phyloP scores from a whole-genome alignment of 371 early-diverging fungal species.

The Zopfochytrium polystomum region DNA sequence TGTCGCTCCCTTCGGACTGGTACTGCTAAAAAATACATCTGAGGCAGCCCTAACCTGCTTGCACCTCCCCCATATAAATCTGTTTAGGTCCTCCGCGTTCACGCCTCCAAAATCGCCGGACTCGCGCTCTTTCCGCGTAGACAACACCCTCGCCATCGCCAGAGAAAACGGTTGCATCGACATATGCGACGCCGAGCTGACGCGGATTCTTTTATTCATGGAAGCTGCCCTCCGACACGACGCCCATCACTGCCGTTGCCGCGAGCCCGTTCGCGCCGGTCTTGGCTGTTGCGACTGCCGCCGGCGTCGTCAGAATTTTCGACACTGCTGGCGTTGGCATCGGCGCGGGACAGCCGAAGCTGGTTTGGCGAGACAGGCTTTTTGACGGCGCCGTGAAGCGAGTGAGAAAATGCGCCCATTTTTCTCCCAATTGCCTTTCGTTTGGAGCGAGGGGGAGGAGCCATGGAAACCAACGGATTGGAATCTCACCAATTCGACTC shows the following conservation, averaged over 20 bases:
- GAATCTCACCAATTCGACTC: neutral
- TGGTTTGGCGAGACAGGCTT: constrained; percentile 28
- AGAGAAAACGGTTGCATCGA: constrained; percentile 15
- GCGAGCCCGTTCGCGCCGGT: constrained; percentile 28
- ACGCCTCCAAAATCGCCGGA: constrained; percentile 2
- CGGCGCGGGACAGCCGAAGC: constrained; percentile 14
- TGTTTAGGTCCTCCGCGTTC: neutral
- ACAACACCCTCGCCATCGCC: constrained; percentile 27
- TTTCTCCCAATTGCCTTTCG: neutral
- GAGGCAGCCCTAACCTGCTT: too few species aligned
- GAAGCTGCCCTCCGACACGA: too few species aligned
- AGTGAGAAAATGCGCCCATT: too few species aligned
- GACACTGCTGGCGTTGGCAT: constrained; percentile 18
- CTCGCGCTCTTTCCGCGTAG: constrained; percentile 19
- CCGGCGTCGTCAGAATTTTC: constrained; percentile 43
- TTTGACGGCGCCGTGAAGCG: constrained; percentile 22
- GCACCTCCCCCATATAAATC: too few species aligned
- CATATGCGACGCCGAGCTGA: constrained; percentile 30
- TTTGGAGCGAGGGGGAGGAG: neutral
- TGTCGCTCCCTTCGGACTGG: too few species aligned
- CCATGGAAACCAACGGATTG: neutral
- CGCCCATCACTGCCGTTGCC: constrained; percentile 26
- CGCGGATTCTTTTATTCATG: constrained; percentile 9
- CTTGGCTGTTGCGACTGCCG: constrained; percentile 36
- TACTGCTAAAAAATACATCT: too few species aligned